Evolutionary conservation across 2,329 filamentous ascomycete genomes (phyloP).

Genomic region (Pyricularia pennisetigena): DNA sequence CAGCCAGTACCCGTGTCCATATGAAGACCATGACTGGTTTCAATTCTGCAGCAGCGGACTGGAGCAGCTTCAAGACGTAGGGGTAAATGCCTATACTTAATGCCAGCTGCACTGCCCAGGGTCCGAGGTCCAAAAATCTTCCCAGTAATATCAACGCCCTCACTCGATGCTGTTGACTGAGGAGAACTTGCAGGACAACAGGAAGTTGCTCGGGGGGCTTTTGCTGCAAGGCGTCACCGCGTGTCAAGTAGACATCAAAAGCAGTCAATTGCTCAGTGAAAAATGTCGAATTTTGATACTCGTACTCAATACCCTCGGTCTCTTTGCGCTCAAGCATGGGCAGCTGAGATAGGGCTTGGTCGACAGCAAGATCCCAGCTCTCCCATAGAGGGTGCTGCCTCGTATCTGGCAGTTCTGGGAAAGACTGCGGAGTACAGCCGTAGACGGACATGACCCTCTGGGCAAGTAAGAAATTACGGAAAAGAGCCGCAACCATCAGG

Average conservation of each 20-base stretch:
- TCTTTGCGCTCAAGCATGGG: conserved; percentile 75
- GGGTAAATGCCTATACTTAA: conserved; percentile 98
- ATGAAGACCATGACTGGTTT: conserved; percentile 99
- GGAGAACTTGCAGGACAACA: conserved; percentile 87
- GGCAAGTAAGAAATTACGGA: conserved; percentile 89
- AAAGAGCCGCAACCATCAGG: conserved; percentile 96
- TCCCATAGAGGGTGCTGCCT: conserved; percentile 93
- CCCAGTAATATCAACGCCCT: conserved; percentile 85
- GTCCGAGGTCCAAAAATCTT: conserved; percentile 87
- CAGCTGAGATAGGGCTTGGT: conserved; percentile 86
- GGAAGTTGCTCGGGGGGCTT: conserved; percentile 90
- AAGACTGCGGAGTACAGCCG: conserved; percentile 89
- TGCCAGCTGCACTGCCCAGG: conserved; percentile 97
- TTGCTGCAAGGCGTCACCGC: conserved; percentile 70
- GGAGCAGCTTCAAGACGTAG: conserved; percentile 92
- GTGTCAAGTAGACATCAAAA: conserved; percentile 88
- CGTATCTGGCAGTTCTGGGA: conserved; percentile 84
- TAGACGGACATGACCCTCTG: conserved; percentile 96
- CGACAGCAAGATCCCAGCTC: conserved; percentile 94
- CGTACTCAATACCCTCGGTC: conserved; percentile 65
- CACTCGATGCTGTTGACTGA: conserved; percentile 90
- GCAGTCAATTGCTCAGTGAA: conserved; percentile 96
- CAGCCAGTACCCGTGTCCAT: conserved; percentile 91
- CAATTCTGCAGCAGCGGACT: conserved; percentile 87
- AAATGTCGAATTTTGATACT: conserved; percentile 90